phyloP scores from a whole-genome alignment of 768 basidiomycete genomes.

The Phylloporus sp. region DNA sequence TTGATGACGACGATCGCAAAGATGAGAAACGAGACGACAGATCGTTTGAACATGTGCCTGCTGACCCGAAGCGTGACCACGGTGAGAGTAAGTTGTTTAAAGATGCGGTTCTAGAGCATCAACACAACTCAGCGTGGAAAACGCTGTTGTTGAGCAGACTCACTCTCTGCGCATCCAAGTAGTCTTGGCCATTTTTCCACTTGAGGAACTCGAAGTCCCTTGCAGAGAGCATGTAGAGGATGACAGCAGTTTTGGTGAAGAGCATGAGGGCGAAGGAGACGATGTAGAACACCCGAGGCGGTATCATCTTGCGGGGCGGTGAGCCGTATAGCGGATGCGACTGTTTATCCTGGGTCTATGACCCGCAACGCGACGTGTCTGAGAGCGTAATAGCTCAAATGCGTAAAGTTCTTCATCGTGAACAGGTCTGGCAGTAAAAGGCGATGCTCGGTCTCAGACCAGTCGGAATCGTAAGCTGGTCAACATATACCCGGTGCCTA shows the following conservation, averaged over 20 bases:
- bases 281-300: constrained; percentile 10
- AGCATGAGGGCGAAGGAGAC: constrained; percentile 15
- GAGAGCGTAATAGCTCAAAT: neutral
- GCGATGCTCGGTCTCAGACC: constrained; percentile 6
- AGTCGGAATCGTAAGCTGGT: neutral
- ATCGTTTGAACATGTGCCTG: constrained; percentile 27
- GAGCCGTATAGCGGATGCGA: neutral
- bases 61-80: constrained; percentile 28
- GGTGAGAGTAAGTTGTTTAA: constrained; percentile 23
- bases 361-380: neutral
- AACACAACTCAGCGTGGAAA: neutral
- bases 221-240: constrained; percentile 19
- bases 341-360: neutral
- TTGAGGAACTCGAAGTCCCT: constrained; percentile 15
- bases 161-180: constrained; percentile 18
- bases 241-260: constrained; percentile 16
- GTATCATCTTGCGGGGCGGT: constrained; percentile 13
- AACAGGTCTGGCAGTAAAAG: constrained; percentile 4
- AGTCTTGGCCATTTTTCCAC: constrained; percentile 18
- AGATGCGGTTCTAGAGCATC: constrained; percentile 21
- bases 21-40: constrained; percentile 27
- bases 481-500: neutral
- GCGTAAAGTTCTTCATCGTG: neutral
- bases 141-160: neutral
- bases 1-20: constrained; percentile 30